Evolutionary conservation across 2,329 filamentous ascomycete genomes (phyloP).

Genomic region (Thelonectria rubi): DNA sequence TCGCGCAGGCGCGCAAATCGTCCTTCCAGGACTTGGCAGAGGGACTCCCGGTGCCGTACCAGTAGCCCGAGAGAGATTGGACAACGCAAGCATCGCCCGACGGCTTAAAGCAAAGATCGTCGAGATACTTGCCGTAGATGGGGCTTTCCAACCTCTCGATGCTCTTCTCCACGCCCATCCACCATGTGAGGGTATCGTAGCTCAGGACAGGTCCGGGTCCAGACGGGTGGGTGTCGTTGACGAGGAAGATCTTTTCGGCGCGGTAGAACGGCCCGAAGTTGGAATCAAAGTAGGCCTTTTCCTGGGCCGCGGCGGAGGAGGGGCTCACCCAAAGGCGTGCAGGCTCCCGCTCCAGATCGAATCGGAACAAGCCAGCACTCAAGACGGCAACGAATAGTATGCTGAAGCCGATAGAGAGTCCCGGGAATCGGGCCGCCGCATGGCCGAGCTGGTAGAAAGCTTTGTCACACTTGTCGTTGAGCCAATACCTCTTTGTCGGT

Average conservation of each 20-base stretch:
- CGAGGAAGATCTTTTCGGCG: slow-evolving; percentile 90
- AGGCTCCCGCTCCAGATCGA: slow-evolving; percentile 89
- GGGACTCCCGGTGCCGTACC: slow-evolving; percentile 65
- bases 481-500: slow-evolving; percentile 79
- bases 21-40: slow-evolving; percentile 71
- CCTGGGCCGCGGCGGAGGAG: slow-evolving; percentile 85
- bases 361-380: slow-evolving; percentile 87
- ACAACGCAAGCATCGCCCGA: slow-evolving; percentile 89
- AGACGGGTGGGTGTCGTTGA: slow-evolving; percentile 78
- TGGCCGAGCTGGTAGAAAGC: slow-evolving; percentile 84
- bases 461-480: slow-evolving; percentile 84
- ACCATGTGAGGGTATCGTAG: slow-evolving; percentile 91
- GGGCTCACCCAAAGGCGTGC: slow-evolving; percentile 97
- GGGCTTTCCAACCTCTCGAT: slow-evolving; percentile 77
- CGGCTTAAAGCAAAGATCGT: slow-evolving; percentile 94
- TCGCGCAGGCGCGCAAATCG: slow-evolving; percentile 76
- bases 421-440: slow-evolving; percentile 83
- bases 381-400: slow-evolving; percentile 80
- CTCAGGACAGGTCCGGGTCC: slow-evolving; percentile 80
- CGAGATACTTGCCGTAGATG: slow-evolving; percentile 72
- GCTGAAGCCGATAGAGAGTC: slow-evolving; percentile 79
- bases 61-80: slow-evolving; percentile 92
- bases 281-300: slow-evolving; percentile 92
- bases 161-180: slow-evolving; percentile 87
- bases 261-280: slow-evolving; percentile 97